Base-by-base conservation (phyloP, 495 filamentous ascomycete species). In the Tuber calosporum region DNA sequence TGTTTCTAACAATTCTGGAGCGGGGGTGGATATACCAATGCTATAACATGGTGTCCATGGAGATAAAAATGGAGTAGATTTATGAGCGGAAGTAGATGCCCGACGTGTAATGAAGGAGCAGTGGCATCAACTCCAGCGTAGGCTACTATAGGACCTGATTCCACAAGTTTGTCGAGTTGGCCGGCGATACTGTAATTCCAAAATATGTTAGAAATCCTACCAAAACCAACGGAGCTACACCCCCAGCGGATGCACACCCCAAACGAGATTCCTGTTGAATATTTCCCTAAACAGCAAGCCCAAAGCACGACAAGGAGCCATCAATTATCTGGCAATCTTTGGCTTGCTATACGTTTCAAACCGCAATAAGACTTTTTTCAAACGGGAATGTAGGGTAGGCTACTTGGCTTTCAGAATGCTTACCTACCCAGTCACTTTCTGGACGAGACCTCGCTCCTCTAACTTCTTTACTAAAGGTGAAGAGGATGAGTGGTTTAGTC, bases 121-220 rank as follows among this genome's bases (percentile, higher is more conserved):
- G 96, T 97, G 17, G 95, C 93, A 79, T 99, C 95, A 69, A 99
- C 86, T 72, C 95, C 95, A 53, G 91, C 90, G 81, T 99, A 99
- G 69, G 89, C 89, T 41, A 91, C 92, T 71, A 91, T 86, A 73
- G 90, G 85, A 80, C 90, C 90, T 45, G 85, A 82, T 9, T 86
- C 90, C 83, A 97, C 87, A 15, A 96, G 81, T 69, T 85, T 84
- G 62, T 92, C 86, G 42, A 98, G 85, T n/a, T 86, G 84, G 15
- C 91, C 86, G 34, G 74, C 70, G 40, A 69, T 42, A 17, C 90
- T 87, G 79, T 84, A 85, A 34, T 86, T 90, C 73, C 37, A 79
- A 70, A 70, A 66, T 72, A 40, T 48, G 70, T 79, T 66, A 80
- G 82, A 82, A 75, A 42, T 58, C 5, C n/a, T 13, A 72, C 42